Evolutionary conservation across 2,329 filamentous ascomycete genomes (phyloP).

Genomic region (Talaromyces sp.): DNA sequence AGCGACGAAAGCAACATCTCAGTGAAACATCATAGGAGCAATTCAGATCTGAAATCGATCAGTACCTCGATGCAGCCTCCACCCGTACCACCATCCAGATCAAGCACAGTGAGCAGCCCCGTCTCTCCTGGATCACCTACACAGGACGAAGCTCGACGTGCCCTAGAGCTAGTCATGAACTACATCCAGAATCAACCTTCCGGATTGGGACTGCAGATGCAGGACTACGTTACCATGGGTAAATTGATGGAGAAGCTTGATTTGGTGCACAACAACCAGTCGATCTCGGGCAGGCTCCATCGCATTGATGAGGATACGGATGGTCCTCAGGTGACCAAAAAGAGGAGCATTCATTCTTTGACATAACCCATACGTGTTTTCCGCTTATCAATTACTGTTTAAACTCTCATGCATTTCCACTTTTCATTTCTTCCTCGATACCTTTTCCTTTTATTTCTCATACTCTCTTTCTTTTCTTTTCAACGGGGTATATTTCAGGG

Average conservation of each 20-base stretch:
- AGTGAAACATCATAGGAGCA: conserved; percentile 45
- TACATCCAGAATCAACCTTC: conserved; percentile 72
- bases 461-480: neutral
- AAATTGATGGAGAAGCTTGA: conserved; percentile 84
- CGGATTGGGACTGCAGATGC: conserved; percentile 61
- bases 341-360: conserved; percentile 46
- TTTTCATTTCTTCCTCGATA: conserved; percentile 22
- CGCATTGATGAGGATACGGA: conserved; percentile 44
- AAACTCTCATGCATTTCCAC: conserved; percentile 19
- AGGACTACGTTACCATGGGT: conserved; percentile 73
- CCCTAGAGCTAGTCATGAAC: conserved; percentile 73
- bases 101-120: conserved; percentile 40
- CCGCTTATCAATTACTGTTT: conserved; percentile 17
- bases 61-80: conserved; percentile 40
- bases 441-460: conserved; percentile 17
- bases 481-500: conserved; percentile 2
- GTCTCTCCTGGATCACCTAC: conserved; percentile 65
- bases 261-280: conserved; percentile 53
- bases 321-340: conserved; percentile 41
- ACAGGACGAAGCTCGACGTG: conserved; percentile 79
- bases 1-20: conserved; percentile 28
- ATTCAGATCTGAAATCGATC: conserved; percentile 39
- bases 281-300: conserved; percentile 43
- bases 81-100: conserved; percentile 37
- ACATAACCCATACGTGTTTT: conserved; percentile 26